phyloP scores from a whole-genome alignment of 345 rosid species.

The Microcos paniculata region DNA sequence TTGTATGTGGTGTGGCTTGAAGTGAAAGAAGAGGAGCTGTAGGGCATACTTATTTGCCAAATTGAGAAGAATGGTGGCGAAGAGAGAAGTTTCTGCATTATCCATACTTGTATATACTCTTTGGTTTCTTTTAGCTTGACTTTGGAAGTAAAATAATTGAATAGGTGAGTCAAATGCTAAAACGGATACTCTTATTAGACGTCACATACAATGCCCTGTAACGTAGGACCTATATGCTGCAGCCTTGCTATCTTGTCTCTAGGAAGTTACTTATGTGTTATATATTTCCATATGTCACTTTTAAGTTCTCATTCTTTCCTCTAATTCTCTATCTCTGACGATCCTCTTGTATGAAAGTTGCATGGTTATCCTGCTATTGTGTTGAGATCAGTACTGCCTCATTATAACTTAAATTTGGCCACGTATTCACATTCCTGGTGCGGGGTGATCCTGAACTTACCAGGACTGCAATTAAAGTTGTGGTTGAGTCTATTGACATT shows the following conservation, averaged over 20 bases:
- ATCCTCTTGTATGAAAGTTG: slow-evolving; percentile 1
- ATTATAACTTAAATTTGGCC: neutral
- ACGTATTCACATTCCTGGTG: neutral
- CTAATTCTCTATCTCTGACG: neutral
- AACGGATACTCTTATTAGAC: neutral
- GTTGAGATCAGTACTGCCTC: neutral
- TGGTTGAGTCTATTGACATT: slow-evolving; percentile 8
- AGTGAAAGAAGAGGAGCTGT: neutral
- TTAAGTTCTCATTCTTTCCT: neutral
- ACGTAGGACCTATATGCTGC: neutral
- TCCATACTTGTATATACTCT: neutral
- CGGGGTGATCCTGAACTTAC: neutral
- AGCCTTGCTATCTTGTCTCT: neutral
- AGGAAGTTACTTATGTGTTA: neutral
- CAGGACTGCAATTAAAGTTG: neutral
- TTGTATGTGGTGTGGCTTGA: neutral
- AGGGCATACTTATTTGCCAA: neutral
- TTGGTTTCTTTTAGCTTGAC: neutral
- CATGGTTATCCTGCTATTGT: neutral
- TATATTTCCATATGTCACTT: neutral
- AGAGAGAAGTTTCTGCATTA: too few relatives aligned
- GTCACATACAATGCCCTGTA: neutral
- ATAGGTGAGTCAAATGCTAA: neutral
- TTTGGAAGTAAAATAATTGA: neutral
- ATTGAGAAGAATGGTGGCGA: too few relatives aligned